These are phyloP conservation scores for Escovopsis weberi DNA, from an alignment of 2,329 filamentous ascomycete species.

Conservation along the genomic window DNA sequence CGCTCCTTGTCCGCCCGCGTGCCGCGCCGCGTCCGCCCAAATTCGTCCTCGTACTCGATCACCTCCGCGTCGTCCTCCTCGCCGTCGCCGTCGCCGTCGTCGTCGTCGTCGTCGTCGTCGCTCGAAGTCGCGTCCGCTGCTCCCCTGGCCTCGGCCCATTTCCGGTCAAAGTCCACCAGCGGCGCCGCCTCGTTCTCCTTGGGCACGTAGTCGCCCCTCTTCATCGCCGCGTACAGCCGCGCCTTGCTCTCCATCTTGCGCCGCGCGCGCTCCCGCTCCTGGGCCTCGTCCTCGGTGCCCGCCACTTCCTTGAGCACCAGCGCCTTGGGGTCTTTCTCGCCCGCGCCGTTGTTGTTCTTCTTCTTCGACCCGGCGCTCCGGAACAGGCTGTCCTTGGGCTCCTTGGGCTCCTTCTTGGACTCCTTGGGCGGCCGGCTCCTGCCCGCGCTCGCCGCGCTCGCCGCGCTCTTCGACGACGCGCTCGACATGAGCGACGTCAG, in stretches of 20 bases:
- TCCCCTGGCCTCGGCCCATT: conserved; percentile 58
- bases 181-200: conserved; percentile 49
- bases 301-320: conserved; percentile 36
- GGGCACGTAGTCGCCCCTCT: conserved; percentile 69
- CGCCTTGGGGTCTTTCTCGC: conserved; percentile 35
- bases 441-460: conserved; percentile 23
- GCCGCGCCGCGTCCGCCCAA: conserved; percentile 65
- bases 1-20: conserved; percentile 54
- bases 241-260: conserved; percentile 85
- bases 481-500: conserved; percentile 66
- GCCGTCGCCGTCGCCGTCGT: conserved; percentile 17
- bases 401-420: conserved; percentile 25
- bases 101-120: conserved; percentile 23
- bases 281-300: conserved; percentile 48
- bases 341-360: conserved; percentile 8
- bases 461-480: conserved; percentile 22
- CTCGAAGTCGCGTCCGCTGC: conserved; percentile 32
- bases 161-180: conserved; percentile 87
- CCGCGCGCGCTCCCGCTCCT: conserved; percentile 55
- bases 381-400: conserved; percentile 33
- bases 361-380: conserved; percentile 15
- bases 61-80: conserved; percentile 39
- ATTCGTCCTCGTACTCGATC: conserved; percentile 86
- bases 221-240: conserved; percentile 75
- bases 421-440: conserved; percentile 30